A percentile compares a stretch with the other conserved stretches of the same genome.
phyloP scores from a whole-genome alignment of 192 early-diverging fungal species.

The Diversispora epigaea region DNA sequence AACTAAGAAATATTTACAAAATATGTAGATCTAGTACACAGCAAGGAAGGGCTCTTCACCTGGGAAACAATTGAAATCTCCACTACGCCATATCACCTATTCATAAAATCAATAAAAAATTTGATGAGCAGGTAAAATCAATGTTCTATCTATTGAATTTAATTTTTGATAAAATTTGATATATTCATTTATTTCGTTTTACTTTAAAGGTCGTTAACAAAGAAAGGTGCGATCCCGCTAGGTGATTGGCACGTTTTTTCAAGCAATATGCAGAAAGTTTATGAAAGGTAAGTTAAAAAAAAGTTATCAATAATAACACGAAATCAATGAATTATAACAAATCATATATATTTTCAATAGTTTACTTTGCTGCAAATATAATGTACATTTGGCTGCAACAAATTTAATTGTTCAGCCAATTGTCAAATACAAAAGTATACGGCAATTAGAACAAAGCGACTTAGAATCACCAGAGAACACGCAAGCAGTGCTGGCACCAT shows the following conservation, averaged over 20 bases:
- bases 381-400: constrained; percentile 4
- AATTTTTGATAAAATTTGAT: neutral
- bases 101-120: constrained; percentile 26
- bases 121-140: constrained; percentile 21
- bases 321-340: neutral
- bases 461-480: neutral
- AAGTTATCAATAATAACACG: no score
- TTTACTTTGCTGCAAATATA: constrained; percentile 14
- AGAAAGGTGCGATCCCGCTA: constrained; percentile 4
- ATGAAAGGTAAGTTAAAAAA: neutral
- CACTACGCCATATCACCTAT: constrained; percentile 5
- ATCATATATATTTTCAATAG: neutral
- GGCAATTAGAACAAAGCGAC: neutral
- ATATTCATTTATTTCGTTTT: neutral
- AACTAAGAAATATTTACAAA: neutral
- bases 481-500: neutral
- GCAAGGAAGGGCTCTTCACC: neutral
- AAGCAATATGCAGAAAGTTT: neutral
- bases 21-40: neutral
- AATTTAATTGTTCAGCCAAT: constrained; percentile 11
- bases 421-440: neutral
- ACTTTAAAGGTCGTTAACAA: constrained; percentile 17
- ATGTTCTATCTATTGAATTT: neutral
- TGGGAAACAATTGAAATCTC: neutral
- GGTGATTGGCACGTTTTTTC: constrained; percentile 18